phyloP scores from a whole-genome alignment of 805 yeast species.

The Sugiyamaella marilandica region DNA sequence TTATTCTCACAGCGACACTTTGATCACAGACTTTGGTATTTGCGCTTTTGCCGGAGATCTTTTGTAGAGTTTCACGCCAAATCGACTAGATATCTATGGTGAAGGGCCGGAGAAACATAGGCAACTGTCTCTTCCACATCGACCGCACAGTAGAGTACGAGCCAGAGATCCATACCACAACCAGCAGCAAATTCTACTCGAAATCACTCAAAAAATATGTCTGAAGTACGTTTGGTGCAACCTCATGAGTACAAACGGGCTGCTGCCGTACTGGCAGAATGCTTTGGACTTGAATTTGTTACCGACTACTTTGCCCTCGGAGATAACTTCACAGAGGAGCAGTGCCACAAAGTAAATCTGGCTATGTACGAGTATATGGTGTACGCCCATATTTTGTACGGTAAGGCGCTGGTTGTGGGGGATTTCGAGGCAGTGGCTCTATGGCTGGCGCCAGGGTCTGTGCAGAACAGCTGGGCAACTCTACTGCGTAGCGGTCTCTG shows the following conservation, averaged over 20 bases:
- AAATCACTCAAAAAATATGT: neutral
- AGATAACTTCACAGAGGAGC: constrained; percentile 32
- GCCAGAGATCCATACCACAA: neutral
- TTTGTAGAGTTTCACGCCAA: neutral
- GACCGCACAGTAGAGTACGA: constrained; percentile 4
- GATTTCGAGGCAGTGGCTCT: constrained; percentile 42
- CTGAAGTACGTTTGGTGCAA: constrained; percentile 16
- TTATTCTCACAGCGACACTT: too few relatives aligned
- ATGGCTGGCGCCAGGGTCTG: constrained; percentile 32
- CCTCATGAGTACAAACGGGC: constrained; percentile 47
- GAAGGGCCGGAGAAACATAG: neutral
- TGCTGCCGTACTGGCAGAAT: constrained; percentile 48
- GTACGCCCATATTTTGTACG: constrained; percentile 47
- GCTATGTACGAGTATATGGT: constrained; percentile 51
- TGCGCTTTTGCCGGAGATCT: too few relatives aligned
- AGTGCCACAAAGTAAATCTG: constrained; percentile 41
- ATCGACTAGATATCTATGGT: neutral
- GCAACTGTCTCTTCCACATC: constrained; percentile 1
- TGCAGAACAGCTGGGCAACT: constrained; percentile 25
- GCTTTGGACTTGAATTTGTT: constrained; percentile 53
- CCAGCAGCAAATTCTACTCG: neutral
- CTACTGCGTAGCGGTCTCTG: constrained; percentile 27
- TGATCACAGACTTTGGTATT: too few relatives aligned
- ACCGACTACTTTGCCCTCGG: constrained; percentile 46
- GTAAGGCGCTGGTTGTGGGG: constrained; percentile 47